Evolutionary conservation across 805 yeast species (phyloP).

Genomic region (Zygoascus biomembranicola): DNA sequence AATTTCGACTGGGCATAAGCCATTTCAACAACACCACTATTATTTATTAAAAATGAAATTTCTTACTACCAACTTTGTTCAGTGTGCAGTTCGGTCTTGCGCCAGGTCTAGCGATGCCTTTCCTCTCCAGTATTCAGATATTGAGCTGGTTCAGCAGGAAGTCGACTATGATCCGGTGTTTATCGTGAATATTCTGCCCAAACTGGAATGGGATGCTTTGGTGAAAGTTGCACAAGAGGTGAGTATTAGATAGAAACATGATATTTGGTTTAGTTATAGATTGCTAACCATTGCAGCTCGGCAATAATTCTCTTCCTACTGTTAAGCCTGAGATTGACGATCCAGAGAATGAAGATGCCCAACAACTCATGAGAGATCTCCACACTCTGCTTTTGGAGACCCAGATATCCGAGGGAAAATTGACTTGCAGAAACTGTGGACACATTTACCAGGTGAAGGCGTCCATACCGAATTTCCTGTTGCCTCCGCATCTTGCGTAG

Average conservation of each 20-base stretch:
- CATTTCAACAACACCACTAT: background rate
- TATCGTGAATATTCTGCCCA: slow-evolving; percentile 61
- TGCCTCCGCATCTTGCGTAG: slow-evolving; percentile 88
- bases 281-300: slow-evolving; percentile 29
- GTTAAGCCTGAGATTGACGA: slow-evolving; percentile 37
- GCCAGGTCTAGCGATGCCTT: slow-evolving; percentile 66
- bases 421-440: slow-evolving; percentile 79
- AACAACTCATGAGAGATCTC: slow-evolving; percentile 59
- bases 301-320: slow-evolving; percentile 41
- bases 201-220: slow-evolving; percentile 86
- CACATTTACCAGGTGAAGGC: slow-evolving; percentile 87
- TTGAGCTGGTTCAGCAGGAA: slow-evolving; percentile 67
- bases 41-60: slow-evolving; percentile 56
- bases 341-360: slow-evolving; percentile 36
- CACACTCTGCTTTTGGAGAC: slow-evolving; percentile 68
- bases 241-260: slow-evolving; percentile 22
- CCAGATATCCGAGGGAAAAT: slow-evolving; percentile 76
- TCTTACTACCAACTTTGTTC: slow-evolving; percentile 91
- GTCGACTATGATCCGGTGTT: slow-evolving; percentile 78
- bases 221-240: slow-evolving; percentile 66
- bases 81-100: slow-evolving; percentile 82
- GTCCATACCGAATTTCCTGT: slow-evolving; percentile 84
- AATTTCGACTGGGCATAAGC: too few relatives aligned
- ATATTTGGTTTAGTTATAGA: slow-evolving; percentile 12
- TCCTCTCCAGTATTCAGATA: slow-evolving; percentile 65